phyloP scores from a whole-genome alignment of 140 eudicot species.

The Stevia rebaudiana region DNA sequence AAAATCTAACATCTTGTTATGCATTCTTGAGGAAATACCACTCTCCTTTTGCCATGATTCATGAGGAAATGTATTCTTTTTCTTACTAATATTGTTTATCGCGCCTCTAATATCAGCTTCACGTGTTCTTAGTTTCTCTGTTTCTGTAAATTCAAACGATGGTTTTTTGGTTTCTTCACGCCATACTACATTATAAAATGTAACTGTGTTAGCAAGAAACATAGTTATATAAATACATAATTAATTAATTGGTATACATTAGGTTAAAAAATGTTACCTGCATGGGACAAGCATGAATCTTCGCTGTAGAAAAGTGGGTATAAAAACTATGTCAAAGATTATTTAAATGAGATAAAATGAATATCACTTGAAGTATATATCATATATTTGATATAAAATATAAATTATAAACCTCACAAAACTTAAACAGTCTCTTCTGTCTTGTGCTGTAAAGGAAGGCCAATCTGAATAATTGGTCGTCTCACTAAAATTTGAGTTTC shows the following conservation, averaged over 20 bases:
- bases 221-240: neutral
- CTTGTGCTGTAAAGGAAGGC: conserved; percentile 40
- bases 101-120: conserved; percentile 27
- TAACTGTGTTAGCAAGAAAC: conserved; percentile 6
- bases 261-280: conserved; percentile 41
- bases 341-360: conserved; percentile 1
- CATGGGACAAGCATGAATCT: conserved; percentile 56
- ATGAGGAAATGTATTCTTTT: conserved; percentile 14
- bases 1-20: conserved; percentile 22
- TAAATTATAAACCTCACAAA: conserved; percentile 52
- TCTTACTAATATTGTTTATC: conserved; percentile 1
- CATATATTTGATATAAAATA: neutral
- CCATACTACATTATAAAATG: conserved; percentile 34
- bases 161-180: conserved; percentile 25
- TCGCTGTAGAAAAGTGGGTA: conserved; percentile 43
- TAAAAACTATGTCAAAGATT: conserved; percentile 9
- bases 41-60: conserved; percentile 26
- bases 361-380: neutral
- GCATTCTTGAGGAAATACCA: conserved; percentile 11
- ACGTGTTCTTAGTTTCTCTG: conserved; percentile 19
- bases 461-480: conserved; percentile 30
- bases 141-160: conserved; percentile 16
- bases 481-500: conserved; percentile 32
- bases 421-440: conserved; percentile 42
- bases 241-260: neutral